phyloP scores from a whole-genome alignment of 2,329 filamentous ascomycete genomes.

The Verticillium klebahnii region DNA sequence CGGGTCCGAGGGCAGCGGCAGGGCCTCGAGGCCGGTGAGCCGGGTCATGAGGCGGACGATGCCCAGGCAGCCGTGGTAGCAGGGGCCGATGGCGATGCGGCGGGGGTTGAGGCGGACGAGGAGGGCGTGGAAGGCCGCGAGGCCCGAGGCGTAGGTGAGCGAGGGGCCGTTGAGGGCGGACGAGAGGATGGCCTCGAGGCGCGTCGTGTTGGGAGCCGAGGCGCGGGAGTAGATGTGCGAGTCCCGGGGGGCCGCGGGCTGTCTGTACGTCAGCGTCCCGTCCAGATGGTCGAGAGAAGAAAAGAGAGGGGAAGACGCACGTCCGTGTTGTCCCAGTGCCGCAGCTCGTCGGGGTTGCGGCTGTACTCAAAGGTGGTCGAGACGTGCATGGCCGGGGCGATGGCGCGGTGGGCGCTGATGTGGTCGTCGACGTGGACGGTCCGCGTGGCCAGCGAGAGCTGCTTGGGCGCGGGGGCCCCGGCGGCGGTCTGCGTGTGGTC shows the following conservation, averaged over 20 bases:
- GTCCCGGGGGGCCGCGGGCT: constrained; percentile 49
- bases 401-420: constrained; percentile 68
- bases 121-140: constrained; percentile 84
- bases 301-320: constrained; percentile 35
- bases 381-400: constrained; percentile 85
- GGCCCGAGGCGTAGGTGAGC: constrained; percentile 77
- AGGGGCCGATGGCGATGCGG: constrained; percentile 74
- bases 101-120: constrained; percentile 80
- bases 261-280: constrained; percentile 10
- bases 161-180: constrained; percentile 65
- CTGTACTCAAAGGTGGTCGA: constrained; percentile 88
- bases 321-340: constrained; percentile 44
- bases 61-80: constrained; percentile 93
- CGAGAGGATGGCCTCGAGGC: constrained; percentile 78
- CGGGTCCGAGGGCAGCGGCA: constrained; percentile 65
- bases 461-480: constrained; percentile 15
- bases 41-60: constrained; percentile 71
- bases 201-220: constrained; percentile 72
- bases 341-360: constrained; percentile 62
- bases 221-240: constrained; percentile 81
- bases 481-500: neutral
- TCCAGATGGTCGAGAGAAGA: neutral
- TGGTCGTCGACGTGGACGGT: constrained; percentile 80
- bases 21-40: constrained; percentile 67
- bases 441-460: constrained; percentile 59